These are phyloP conservation scores for Nothophaeocryptopus gaeumannii DNA, from an alignment of 2,329 filamentous ascomycete genomes.

Conservation along the genomic window DNA sequence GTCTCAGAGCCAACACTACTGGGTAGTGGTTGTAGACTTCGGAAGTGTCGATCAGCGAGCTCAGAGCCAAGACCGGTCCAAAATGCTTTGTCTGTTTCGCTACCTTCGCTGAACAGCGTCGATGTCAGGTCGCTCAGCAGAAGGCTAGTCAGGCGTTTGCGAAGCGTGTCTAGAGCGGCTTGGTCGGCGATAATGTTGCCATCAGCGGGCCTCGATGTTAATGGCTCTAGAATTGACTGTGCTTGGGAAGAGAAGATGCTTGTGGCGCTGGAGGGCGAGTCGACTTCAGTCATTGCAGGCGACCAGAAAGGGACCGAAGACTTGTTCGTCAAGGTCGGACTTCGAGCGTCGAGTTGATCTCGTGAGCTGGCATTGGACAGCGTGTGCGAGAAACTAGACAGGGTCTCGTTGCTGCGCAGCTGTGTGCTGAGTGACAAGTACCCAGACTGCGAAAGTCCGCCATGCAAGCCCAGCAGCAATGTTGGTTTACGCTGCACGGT, in stretches of 20 bases:
- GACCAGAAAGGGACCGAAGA: slow-evolving; percentile 85
- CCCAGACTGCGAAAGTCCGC: slow-evolving; percentile 12
- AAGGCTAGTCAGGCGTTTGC: slow-evolving; percentile 74
- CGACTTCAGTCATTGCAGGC: slow-evolving; percentile 67
- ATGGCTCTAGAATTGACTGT: slow-evolving; percentile 14
- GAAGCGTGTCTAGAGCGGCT: slow-evolving; percentile 45
- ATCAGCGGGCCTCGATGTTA: slow-evolving; percentile 4
- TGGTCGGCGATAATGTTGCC: slow-evolving; percentile 40
- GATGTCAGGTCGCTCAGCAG: slow-evolving; percentile 86
- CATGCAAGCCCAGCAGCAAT: slow-evolving; percentile 14
- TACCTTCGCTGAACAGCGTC: slow-evolving; percentile 80
- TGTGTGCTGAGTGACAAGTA: slow-evolving; percentile 24
- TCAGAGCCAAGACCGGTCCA: slow-evolving; percentile 54
- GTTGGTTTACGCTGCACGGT: slow-evolving; percentile 4
- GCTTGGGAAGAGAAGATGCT: slow-evolving; percentile 48
- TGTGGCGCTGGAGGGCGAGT: slow-evolving; percentile 62
- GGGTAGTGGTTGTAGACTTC: slow-evolving; percentile 9
- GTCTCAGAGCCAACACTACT: slow-evolving; percentile 20
- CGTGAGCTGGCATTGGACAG: slow-evolving; percentile 42
- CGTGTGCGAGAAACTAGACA: slow-evolving; percentile 28
- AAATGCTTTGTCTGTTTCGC: slow-evolving; percentile 91
- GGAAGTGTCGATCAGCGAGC: slow-evolving; percentile 26
- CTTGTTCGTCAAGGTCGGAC: slow-evolving; percentile 69
- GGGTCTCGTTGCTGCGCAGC: slow-evolving; percentile 24
- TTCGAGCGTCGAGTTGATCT: slow-evolving; percentile 67